Evolutionary conservation across 371 early-diverging fungal genomes (phyloP).

Genomic region (Chytridium lagenaria): DNA sequence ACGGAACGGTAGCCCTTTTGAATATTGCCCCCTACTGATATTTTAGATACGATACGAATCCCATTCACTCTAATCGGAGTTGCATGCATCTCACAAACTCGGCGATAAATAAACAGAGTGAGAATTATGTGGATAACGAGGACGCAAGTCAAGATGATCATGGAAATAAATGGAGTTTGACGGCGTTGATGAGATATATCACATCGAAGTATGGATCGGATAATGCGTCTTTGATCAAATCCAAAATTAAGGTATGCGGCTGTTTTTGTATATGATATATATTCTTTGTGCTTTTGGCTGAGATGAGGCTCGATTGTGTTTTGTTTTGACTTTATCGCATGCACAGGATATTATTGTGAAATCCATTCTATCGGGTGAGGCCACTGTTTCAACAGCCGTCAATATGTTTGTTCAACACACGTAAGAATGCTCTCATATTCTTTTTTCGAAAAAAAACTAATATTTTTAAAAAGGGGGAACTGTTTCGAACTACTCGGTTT

Average conservation of each 20-base stretch:
- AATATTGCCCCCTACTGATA: not conserved
- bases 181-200: constrained; percentile 26
- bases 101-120: constrained; percentile 4
- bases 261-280: not conserved
- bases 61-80: not conserved
- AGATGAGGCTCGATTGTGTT: too few species aligned
- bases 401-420: constrained; percentile 31
- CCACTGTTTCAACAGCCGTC: constrained; percentile 24
- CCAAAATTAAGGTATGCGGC: constrained; percentile 29
- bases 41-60: constrained; percentile 5
- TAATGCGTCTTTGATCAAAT: constrained; percentile 18
- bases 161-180: constrained; percentile 19
- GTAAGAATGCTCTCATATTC: constrained; percentile 11
- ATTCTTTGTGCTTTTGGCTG: too few species aligned
- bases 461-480: constrained; percentile 17
- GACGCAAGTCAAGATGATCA: constrained; percentile 10
- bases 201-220: constrained; percentile 21
- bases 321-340: too few species aligned
- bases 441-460: not conserved
- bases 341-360: constrained; percentile 33
- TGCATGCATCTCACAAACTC: constrained; percentile 10
- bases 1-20: constrained; percentile 8
- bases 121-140: constrained; percentile 18
- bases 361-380: constrained; percentile 26
- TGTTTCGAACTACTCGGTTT: constrained; percentile 42